Conservation (phyloP, 208 protist species). For the Leishmania lainsoni region DNA sequence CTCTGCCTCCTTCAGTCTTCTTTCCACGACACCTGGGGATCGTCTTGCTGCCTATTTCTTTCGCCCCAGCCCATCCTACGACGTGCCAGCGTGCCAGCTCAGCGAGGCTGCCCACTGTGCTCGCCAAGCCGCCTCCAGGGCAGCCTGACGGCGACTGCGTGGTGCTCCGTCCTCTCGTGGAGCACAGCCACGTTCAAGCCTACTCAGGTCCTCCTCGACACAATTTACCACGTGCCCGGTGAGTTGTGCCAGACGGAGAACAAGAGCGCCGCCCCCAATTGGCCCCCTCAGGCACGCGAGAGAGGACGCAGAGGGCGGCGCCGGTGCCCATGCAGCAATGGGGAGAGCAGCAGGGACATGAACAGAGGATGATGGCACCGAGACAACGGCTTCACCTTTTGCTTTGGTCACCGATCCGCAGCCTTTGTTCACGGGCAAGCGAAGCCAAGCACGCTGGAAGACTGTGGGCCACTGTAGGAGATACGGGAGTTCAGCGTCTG, state of each 20-base stretch:
- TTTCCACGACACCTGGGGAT: background rate
- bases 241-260: slow-evolving; percentile 13
- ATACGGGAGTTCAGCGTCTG: slow-evolving; percentile 57
- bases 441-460: slow-evolving; percentile 63
- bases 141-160: slow-evolving; percentile 24
- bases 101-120: slow-evolving; percentile 26
- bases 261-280: background rate
- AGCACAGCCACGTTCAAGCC: slow-evolving; percentile 6
- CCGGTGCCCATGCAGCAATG: background rate
- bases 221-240: slow-evolving; percentile 22
- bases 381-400: background rate
- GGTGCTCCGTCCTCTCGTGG: slow-evolving; percentile 14
- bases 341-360: background rate
- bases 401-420: background rate
- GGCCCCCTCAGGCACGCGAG: background rate
- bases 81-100: slow-evolving; percentile 15
- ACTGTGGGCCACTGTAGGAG: slow-evolving; percentile 61
- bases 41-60: background rate
- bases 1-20: background rate
- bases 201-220: slow-evolving; percentile 18
- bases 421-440: slow-evolving; percentile 32
- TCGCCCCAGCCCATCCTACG: background rate
- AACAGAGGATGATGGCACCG: background rate
- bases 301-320: background rate
- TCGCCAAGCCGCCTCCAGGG: slow-evolving; percentile 29